Evolutionary conservation across 2,329 filamentous ascomycete genomes (phyloP).

Genomic region (Colletotrichum horii): DNA sequence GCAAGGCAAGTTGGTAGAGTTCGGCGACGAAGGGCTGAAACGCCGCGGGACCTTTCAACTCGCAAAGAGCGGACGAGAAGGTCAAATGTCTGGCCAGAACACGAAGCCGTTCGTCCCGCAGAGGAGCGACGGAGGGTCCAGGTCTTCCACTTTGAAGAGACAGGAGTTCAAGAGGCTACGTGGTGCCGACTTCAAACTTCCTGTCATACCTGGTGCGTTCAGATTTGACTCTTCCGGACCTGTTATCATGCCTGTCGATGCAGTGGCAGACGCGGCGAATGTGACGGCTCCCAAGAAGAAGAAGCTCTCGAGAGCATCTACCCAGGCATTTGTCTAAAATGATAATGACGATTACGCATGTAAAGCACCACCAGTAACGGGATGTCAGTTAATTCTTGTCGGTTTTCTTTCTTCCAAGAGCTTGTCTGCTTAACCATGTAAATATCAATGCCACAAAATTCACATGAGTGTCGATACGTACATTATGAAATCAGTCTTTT

Average conservation of each 20-base stretch:
- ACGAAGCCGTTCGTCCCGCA: not conserved
- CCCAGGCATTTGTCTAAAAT: not conserved
- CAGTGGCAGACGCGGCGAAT: not conserved
- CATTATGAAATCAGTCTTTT: not conserved
- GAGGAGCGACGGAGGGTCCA: not conserved
- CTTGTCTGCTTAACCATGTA: not conserved
- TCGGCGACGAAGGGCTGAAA: not conserved
- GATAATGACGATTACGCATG: not conserved
- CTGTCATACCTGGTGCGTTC: not conserved
- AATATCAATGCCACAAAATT: not conserved
- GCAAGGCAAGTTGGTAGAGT: not conserved
- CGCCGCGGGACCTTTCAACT: not conserved
- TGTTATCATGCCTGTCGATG: not conserved
- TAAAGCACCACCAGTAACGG: not conserved
- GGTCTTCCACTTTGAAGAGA: not conserved
- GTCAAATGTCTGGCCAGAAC: not conserved
- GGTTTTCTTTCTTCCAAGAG: not conserved
- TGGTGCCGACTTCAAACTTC: not conserved
- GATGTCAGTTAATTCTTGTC: not conserved
- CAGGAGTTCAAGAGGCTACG: not conserved
- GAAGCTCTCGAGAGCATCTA: not conserved
- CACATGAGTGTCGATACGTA: not conserved
- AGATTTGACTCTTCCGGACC: not conserved
- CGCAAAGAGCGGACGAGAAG: not conserved
- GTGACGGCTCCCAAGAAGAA: not conserved